Conservation (phyloP, 176 grass and related monocot genomes). For the Oryza meridionalis region DNA sequence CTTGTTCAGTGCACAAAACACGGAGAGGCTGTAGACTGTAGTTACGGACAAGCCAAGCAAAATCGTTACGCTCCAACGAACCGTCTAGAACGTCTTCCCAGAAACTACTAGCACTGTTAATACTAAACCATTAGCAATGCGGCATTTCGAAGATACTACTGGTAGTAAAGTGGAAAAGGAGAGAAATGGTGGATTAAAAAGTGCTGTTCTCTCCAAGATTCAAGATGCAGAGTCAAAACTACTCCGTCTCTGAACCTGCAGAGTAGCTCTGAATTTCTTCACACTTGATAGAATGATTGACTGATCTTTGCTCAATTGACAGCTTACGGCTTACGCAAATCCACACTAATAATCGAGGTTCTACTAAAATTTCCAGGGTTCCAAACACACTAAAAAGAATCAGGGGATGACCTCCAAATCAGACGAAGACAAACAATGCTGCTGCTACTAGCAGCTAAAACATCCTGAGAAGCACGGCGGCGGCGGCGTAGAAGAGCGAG, state of each 20-base stretch:
- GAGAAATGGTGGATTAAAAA: background rate
- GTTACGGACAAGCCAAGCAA: background rate
- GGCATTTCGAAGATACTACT: background rate
- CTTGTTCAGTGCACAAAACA: background rate
- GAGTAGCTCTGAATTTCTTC: constrained; percentile 22
- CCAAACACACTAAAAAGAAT: background rate
- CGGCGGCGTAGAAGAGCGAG: constrained; percentile 31
- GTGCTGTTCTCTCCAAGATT: background rate
- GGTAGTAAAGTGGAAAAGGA: background rate
- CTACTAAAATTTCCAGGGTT: background rate
- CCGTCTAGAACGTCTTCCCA: background rate
- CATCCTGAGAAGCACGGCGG: constrained; percentile 45
- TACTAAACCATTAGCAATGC: background rate
- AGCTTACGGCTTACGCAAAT: constrained; percentile 35
- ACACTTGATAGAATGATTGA: constrained; percentile 22
- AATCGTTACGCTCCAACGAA: background rate
- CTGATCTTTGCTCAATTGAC: constrained; percentile 28
- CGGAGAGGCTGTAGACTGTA: background rate
- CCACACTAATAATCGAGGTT: constrained; percentile 14
- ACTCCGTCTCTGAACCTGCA: too few relatives aligned
- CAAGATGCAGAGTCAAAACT: background rate
- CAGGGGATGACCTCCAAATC: background rate
- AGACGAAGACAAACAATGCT: background rate
- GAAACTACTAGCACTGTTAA: too few relatives aligned
- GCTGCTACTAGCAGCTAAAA: background rate